These are phyloP conservation scores for Alternaria sp. DNA, from an alignment of 2,329 filamentous ascomycete species.

Conservation along the genomic window DNA sequence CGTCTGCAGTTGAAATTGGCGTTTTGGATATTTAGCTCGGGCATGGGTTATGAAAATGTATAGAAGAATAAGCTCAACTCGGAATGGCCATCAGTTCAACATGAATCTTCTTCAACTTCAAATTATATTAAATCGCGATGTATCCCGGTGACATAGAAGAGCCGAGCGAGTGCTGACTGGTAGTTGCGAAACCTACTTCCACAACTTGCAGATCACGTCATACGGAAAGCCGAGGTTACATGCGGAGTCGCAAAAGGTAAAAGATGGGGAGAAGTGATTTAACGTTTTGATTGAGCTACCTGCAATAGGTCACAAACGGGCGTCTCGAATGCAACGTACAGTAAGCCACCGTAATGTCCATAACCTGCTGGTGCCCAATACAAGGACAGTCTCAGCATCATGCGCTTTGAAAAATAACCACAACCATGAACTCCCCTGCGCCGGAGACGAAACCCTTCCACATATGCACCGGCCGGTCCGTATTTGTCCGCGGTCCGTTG, in stretches of 20 bases:
- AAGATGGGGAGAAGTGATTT: neutral
- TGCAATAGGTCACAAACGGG: slow-evolving; percentile 2
- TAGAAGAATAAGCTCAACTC: neutral
- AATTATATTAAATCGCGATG: neutral
- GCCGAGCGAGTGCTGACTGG: neutral
- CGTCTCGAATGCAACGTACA: slow-evolving; percentile 1
- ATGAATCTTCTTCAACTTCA: neutral
- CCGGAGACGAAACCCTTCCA: slow-evolving; percentile 10
- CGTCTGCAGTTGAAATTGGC: neutral
- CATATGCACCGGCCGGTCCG: neutral
- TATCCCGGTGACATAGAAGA: neutral
- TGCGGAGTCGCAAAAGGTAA: neutral
- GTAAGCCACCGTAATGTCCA: slow-evolving; percentile 2
- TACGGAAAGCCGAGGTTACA: slow-evolving; percentile 1
- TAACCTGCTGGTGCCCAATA: slow-evolving; percentile 4
- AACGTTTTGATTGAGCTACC: slow-evolving; percentile 9
- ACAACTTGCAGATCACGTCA: slow-evolving; percentile 4
- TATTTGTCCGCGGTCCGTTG: neutral
- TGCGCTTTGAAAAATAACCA: slow-evolving; percentile 5
- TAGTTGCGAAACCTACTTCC: neutral
- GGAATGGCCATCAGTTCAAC: neutral
- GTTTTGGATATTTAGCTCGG: neutral
- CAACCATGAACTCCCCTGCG: slow-evolving; percentile 17
- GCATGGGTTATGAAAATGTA: neutral
- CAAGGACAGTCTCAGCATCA: slow-evolving; percentile 1